These are phyloP conservation scores for Podaxis sp. DNA, from an alignment of 768 basidiomycete genomes.

Conservation along the genomic window DNA sequence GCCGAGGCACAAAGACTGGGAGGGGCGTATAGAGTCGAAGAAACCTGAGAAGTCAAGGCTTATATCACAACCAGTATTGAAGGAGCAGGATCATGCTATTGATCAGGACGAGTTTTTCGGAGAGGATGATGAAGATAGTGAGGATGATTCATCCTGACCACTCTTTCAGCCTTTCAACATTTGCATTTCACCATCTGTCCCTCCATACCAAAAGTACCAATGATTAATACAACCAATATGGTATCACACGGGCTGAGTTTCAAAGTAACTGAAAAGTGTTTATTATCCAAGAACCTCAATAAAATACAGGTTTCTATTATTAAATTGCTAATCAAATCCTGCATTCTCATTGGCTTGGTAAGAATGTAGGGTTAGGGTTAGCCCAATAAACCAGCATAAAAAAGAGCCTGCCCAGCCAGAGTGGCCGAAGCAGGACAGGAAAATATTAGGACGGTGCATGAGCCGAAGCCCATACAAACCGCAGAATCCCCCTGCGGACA, in stretches of 20 bases:
- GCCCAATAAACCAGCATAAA: constrained; percentile 22
- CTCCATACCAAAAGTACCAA: too few relatives aligned
- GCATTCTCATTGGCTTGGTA: background rate
- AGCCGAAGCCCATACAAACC: constrained; percentile 66
- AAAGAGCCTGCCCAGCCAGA: constrained; percentile 50
- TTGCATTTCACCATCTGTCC: too few relatives aligned
- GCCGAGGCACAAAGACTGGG: constrained; percentile 9
- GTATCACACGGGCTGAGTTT: too few relatives aligned
- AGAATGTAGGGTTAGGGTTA: constrained; percentile 46
- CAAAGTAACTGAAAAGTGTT: too few relatives aligned
- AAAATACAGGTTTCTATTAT: background rate
- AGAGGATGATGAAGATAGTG: constrained; percentile 31
- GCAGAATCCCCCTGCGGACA: constrained; percentile 49
- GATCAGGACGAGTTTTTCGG: constrained; percentile 42
- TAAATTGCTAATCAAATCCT: background rate
- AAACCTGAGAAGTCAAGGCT: constrained; percentile 1
- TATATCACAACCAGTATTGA: constrained; percentile 11
- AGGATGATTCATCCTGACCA: background rate
- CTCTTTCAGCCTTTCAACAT: background rate
- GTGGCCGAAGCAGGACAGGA: constrained; percentile 64
- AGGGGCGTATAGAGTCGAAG: constrained; percentile 7
- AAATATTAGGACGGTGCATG: constrained; percentile 78
- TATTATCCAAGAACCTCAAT: background rate
- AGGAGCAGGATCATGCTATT: constrained; percentile 15
- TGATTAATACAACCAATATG: too few relatives aligned